Base-by-base conservation (phyloP, 192 early-diverging fungal species). In the Paraglomus occultum region DNA sequence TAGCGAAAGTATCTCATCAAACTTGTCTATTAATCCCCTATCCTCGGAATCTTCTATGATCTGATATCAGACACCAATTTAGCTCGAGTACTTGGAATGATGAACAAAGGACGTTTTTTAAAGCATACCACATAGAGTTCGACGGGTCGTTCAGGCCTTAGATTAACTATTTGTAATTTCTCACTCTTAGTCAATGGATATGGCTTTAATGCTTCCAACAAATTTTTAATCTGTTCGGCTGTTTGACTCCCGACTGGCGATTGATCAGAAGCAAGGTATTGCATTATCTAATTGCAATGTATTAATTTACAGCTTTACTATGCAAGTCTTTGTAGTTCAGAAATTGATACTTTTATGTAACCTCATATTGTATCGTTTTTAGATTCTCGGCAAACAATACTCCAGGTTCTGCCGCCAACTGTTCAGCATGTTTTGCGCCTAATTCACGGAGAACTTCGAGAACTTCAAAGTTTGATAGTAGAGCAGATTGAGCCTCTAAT, bases 1-100 rank as follows among this genome's bases (percentile, higher is more conserved):
- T 31, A 65, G 38, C 38, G 39, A 49, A 49, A 65, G 39, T 20
- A 65, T 51, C 18, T 65, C 64, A 8, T 42, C 14, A 38, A 65
- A 42, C 11, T 15, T 39, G 12, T 65, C 64, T 12, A 39, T 65
- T 8, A 12, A 0, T 39, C 49, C 49, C 40, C 64, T n/a, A 42
- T 65, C 64, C 51, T 65, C 64, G 43, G 48, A 65, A 65, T 65
- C 64, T 51, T 65, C 64, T 51, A 65, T 65, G 17, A 65, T 65
- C 64, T 65, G 49, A 39, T 40, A 51, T n/a, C 7, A 1, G 7
- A 22, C 22, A 23, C 6, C 45, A 23, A n/a, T 12, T 23, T 49
- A 47, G 10, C 49, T 47, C 10, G 5, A 17, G 18, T 31, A 45
- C 14, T 10, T 14, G 14, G 7, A 63, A 47, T 38, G 48, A 50